Evolutionary conservation across 768 basidiomycete species (phyloP).

Genomic region (Mycena metata): DNA sequence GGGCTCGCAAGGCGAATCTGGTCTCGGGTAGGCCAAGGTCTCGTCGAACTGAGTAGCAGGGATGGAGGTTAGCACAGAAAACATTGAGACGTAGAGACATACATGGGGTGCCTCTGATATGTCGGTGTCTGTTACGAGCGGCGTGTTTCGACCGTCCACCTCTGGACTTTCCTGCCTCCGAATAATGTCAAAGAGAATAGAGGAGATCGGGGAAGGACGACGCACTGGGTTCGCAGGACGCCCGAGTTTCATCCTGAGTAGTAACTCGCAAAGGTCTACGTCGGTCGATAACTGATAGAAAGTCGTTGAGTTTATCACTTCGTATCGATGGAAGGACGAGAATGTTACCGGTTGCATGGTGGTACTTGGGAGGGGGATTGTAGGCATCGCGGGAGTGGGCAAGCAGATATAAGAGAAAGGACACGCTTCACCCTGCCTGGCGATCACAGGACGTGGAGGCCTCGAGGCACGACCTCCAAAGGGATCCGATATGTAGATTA

Average conservation of each 20-base stretch:
- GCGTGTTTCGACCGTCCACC: conserved; percentile 30
- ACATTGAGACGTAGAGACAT: background rate
- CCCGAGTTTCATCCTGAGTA: conserved; percentile 65
- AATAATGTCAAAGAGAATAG: conserved; percentile 39
- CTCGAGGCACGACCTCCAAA: conserved; percentile 31
- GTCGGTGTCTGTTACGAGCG: conserved; percentile 47
- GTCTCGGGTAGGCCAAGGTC: conserved; percentile 57
- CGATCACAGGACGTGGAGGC: conserved; percentile 36
- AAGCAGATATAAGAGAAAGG: conserved; percentile 23
- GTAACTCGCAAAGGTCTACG: conserved; percentile 66
- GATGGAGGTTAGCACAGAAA: background rate
- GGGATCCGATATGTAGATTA: conserved; percentile 30
- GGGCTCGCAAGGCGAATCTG: conserved; percentile 55
- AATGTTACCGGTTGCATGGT: conserved; percentile 14
- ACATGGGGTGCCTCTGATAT: conserved; percentile 57
- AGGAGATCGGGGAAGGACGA: conserved; percentile 19
- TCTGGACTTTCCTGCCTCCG: conserved; percentile 62
- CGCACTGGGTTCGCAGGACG: conserved; percentile 52
- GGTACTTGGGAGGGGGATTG: background rate
- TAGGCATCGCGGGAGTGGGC: background rate
- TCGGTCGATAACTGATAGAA: conserved; percentile 43
- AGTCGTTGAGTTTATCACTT: background rate
- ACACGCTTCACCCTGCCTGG: conserved; percentile 30
- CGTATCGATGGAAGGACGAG: background rate
- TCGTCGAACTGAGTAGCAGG: conserved; percentile 57